Base-by-base conservation (phyloP, 352 stramenopile genomes). In the Globisporangium nunn region DNA sequence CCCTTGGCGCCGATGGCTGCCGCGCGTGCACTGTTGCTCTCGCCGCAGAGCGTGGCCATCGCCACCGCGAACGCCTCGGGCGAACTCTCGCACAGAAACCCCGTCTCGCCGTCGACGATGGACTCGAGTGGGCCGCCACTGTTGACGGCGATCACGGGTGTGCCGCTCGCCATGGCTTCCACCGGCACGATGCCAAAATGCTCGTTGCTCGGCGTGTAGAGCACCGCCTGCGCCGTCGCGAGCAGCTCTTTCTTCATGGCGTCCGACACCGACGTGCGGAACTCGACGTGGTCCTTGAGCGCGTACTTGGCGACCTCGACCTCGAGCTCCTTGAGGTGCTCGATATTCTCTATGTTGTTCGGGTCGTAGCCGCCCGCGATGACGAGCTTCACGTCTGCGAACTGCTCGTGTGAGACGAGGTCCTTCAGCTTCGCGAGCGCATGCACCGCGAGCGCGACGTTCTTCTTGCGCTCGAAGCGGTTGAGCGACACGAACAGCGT, bases 111-210 rank as follows among this genome's bases (percentile, higher is more conserved):
- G 55, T 98, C 74, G 2, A 91, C 58, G 33, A 99, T 85, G 1
- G 96, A 98, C 76, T 99, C 97, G n/a, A 93, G 78, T 0, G 97
- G 97, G 4, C 97, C 97, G n/a, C 96, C 97, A 48, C 73, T 97
- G 43, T 87, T 87, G 28, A 98, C 88, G 4, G 96, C 96, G 29
- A 99, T 75, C 12, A 99, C 94, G 6, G 96, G 95, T 18, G 92
- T 91, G 23, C 87, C 85, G 8, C 89, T 93, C 60, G 93, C 95
- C 96, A 99, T 99, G n/a, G 92, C 94, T 66, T 99, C 97, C 15
- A 99, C 76, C 0, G 97, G 97, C 2, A 99, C 97, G 62, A 99
- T 99, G n/a, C 97, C 97, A 74, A 99, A 99, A 70, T 99, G 97
- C 71, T 99, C 97, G 39, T 92, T 84, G 55, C 94, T 81, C 10